Evolutionary conservation across 495 filamentous ascomycete genomes (phyloP), one percentile per base, ranked within the genome.

Genomic region (Aspergillus cavernicola): DNA sequence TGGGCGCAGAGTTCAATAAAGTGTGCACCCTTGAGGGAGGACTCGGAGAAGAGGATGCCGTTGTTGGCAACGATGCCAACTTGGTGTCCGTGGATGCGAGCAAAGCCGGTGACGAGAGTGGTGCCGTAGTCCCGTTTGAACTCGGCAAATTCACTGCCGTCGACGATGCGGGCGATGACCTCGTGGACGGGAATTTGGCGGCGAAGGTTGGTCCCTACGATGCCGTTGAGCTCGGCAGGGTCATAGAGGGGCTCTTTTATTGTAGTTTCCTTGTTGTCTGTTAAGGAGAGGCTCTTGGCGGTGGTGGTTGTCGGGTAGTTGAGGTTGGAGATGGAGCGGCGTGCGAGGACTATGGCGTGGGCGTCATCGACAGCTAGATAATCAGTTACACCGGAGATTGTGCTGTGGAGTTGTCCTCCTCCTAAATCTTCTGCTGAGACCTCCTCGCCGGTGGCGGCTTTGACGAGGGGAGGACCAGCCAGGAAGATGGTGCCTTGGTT

Each of bases 1-100:
- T 97, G 89, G 6, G 84, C 81, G 74, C 93, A 97, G n/a, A 98
- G 84, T 68, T 98, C 89, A 65, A 97, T 95, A 71, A 98, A 98
- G 70, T 98, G 93, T 4, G 93, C 91, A 10, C 93, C 93, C 69
- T 98, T 98, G 41, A 96, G 80, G 3, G 89, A 84, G 13, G 87
- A 89, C 59, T 88, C 83, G 32, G 89, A 92, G 79, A 97, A 96
- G n/a, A 98, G 77, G 58, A 97, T 96, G 44, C 95, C 95, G 63
- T 97, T 95, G 76, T 97, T 97, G 44, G 92, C 93, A 5, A 98
- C 74, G 56, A 98, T 96, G 43, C 93, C 93, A 15, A 98, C 88
- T 35, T 83, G 88, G 51, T 96, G 87, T 26, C 90, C 89, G 68
- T 96, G 88, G 63, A 97, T 97, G 53, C 75, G 76, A 1, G 88